These are phyloP conservation scores for Talaromyces sp. DNA, from an alignment of 2,329 filamentous ascomycete species.

Conservation along the genomic window DNA sequence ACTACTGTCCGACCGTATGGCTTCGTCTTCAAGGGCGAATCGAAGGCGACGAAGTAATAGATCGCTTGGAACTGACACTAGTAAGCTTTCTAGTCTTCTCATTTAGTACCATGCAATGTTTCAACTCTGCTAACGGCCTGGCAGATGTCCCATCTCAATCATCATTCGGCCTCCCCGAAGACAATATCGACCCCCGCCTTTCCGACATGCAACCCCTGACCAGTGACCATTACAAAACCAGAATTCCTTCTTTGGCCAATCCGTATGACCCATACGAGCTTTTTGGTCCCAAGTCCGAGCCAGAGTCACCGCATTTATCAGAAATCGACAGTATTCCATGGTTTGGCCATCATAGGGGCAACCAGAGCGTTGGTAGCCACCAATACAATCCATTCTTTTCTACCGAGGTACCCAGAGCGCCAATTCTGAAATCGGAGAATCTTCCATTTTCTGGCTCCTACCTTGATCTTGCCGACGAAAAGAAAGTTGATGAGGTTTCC, in stretches of 20 bases:
- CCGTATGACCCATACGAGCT: neutral
- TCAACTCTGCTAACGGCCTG: neutral
- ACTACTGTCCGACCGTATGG: conserved; percentile 75
- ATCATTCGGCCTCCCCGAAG: conserved; percentile 6
- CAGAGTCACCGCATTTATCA: conserved; percentile 1
- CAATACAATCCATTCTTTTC: neutral
- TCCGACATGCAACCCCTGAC: conserved; percentile 1
- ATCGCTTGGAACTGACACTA: neutral
- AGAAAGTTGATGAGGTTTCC: conserved; percentile 38
- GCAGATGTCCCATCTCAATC: conserved; percentile 8
- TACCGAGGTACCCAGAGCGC: neutral
- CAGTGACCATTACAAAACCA: neutral
- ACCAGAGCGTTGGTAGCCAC: neutral
- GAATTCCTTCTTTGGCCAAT: neutral
- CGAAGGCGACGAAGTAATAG: conserved; percentile 51
- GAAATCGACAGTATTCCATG: neutral
- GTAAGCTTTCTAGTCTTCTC: neutral
- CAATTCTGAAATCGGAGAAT: conserved; percentile 23
- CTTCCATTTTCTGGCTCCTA: conserved; percentile 25
- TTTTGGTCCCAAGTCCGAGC: conserved; percentile 8
- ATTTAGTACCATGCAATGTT: neutral
- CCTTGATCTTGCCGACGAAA: conserved; percentile 28
- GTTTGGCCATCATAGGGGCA: neutral
- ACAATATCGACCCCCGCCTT: conserved; percentile 20
- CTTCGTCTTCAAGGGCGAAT: conserved; percentile 70